Conservation (phyloP, 495 filamentous ascomycete genomes). For the Neurospora tetrasperma region DNA sequence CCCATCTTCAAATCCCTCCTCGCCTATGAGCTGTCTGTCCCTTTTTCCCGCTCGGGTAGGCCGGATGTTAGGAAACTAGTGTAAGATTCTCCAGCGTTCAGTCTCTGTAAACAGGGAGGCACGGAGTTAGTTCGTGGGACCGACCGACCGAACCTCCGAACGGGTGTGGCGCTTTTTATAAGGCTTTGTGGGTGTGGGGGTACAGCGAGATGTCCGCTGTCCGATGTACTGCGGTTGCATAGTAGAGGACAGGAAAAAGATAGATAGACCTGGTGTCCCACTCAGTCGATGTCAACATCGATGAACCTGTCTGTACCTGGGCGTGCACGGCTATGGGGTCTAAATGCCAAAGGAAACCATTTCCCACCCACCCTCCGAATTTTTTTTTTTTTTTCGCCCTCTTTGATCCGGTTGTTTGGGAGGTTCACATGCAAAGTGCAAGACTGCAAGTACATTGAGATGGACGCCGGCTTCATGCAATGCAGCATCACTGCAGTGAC, state of each 20-base stretch:
- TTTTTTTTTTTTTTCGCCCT: neutral
- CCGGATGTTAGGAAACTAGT: neutral
- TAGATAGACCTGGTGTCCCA: neutral
- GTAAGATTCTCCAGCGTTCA: neutral
- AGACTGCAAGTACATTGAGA: neutral
- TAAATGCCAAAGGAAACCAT: neutral
- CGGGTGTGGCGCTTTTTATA: neutral
- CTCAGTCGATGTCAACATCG: neutral
- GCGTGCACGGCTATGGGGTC: neutral
- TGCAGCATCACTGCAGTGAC: neutral
- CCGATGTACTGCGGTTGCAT: too few relatives aligned
- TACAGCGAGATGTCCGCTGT: too few relatives aligned
- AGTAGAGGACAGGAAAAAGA: neutral
- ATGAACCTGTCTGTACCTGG: neutral
- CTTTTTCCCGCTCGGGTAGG: neutral
- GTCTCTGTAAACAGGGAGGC: neutral
- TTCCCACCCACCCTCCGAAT: too few relatives aligned
- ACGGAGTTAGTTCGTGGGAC: neutral
- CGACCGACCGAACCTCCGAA: neutral
- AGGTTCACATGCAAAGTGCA: neutral
- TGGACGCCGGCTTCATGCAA: neutral
- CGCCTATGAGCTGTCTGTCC: neutral
- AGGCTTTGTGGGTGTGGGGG: neutral
- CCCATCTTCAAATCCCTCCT: neutral
- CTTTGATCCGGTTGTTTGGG: neutral